Evolutionary conservation across 2,329 filamentous ascomycete species (phyloP).

Genomic region (Xylaria sp.): DNA sequence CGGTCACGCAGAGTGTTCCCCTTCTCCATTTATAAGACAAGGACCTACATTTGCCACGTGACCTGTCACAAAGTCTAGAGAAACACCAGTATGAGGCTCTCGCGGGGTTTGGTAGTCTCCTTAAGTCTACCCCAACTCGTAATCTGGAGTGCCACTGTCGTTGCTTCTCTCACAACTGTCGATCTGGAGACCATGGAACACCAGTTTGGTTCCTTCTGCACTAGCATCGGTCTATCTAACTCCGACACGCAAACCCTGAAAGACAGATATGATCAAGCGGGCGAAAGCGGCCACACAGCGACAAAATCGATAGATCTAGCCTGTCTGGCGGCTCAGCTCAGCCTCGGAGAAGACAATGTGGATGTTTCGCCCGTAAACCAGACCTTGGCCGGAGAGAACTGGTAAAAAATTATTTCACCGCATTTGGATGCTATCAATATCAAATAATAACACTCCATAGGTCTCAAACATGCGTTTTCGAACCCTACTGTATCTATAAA

Average conservation of each 20-base stretch:
- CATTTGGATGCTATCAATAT: neutral
- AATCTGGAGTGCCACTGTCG: neutral
- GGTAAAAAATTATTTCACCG: neutral
- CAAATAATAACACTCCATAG: slow-evolving; percentile 10
- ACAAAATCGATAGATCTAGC: neutral
- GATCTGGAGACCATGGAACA: neutral
- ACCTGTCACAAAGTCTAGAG: neutral
- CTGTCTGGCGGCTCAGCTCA: slow-evolving; percentile 1
- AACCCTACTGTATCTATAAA: slow-evolving; percentile 37
- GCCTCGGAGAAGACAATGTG: neutral
- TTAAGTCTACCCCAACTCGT: neutral
- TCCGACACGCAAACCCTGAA: neutral
- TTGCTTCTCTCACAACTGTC: neutral
- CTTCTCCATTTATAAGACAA: too few species aligned
- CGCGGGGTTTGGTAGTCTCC: neutral
- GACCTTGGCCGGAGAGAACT: neutral
- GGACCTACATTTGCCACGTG: neutral
- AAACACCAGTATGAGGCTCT: neutral
- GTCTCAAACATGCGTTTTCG: slow-evolving; percentile 33
- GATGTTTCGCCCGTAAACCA: neutral
- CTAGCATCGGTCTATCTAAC: neutral
- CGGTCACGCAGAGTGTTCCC: too few species aligned
- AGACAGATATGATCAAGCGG: neutral
- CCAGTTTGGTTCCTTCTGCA: neutral
- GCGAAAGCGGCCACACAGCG: neutral